Conservation (phyloP, 148 eudicot genomes). For the Suaeda aralocaspica region DNA sequence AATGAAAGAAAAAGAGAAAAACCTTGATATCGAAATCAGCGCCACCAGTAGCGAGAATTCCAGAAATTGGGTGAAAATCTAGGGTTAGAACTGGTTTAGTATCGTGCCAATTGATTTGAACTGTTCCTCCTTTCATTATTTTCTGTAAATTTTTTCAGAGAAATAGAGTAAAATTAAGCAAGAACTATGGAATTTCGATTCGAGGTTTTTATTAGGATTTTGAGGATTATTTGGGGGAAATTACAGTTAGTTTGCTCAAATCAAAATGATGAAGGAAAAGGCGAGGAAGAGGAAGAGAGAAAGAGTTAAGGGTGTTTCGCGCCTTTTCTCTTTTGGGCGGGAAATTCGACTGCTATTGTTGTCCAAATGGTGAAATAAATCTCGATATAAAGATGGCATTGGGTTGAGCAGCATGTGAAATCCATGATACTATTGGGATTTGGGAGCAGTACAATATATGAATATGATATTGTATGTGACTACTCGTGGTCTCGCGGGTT, state of each 20-base stretch:
- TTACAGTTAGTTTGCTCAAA: background rate
- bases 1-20: background rate
- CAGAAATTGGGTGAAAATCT: constrained; percentile 86
- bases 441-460: no score
- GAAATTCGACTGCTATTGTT: constrained; percentile 13
- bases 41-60: constrained; percentile 81
- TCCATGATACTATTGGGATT: no score
- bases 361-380: no score
- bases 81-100: constrained; percentile 86
- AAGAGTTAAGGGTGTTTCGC: constrained; percentile 6
- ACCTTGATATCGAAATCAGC: constrained; percentile 97
- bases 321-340: constrained; percentile 28
- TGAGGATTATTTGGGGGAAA: background rate
- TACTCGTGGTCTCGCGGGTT: no score
- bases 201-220: constrained; percentile 14
- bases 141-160: background rate
- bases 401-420: no score
- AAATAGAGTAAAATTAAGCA: background rate
- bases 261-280: background rate
- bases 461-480: no score
- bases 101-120: constrained; percentile 98
- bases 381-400: no score
- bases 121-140: constrained; percentile 76
- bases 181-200: background rate
- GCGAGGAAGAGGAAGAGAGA: no score